phyloP scores from a whole-genome alignment of 1,139 yeast species.

The Schizosaccharomyces versatilis region DNA sequence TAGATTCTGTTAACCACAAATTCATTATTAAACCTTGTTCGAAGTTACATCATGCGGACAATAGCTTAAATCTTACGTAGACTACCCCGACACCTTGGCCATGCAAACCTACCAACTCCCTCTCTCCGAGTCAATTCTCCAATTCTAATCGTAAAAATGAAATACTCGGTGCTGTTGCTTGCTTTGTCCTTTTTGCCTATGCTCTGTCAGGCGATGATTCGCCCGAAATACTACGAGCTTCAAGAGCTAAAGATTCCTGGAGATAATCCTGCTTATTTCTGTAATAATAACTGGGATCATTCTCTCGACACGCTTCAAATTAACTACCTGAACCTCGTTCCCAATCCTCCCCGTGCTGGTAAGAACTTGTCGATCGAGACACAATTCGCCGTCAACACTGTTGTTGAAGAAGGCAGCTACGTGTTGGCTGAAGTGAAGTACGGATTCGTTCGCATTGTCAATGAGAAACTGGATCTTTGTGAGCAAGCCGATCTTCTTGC shows the following conservation, averaged over 20 bases:
- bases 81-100: too few relatives aligned
- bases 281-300: conserved; percentile 43
- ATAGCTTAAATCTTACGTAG: too few relatives aligned
- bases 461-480: neutral
- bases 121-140: too few relatives aligned
- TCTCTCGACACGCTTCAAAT: conserved; percentile 36
- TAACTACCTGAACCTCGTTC: conserved; percentile 37
- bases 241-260: neutral
- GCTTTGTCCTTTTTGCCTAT: too few relatives aligned
- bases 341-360: conserved; percentile 80
- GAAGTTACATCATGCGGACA: too few relatives aligned
- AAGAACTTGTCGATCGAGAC: conserved; percentile 61
- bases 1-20: too few relatives aligned
- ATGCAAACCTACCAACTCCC: too few relatives aligned
- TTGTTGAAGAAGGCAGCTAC: conserved; percentile 63
- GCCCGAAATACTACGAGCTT: too few relatives aligned
- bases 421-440: conserved; percentile 81
- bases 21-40: too few relatives aligned
- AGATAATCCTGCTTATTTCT: conserved; percentile 38
- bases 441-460: conserved; percentile 37
- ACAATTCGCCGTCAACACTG: conserved; percentile 33
- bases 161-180: too few relatives aligned
- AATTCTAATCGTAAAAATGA: too few relatives aligned
- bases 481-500: neutral
- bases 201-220: too few relatives aligned